These are phyloP conservation scores for Mycena metata DNA, from an alignment of 768 basidiomycete genomes.

Conservation along the genomic window DNA sequence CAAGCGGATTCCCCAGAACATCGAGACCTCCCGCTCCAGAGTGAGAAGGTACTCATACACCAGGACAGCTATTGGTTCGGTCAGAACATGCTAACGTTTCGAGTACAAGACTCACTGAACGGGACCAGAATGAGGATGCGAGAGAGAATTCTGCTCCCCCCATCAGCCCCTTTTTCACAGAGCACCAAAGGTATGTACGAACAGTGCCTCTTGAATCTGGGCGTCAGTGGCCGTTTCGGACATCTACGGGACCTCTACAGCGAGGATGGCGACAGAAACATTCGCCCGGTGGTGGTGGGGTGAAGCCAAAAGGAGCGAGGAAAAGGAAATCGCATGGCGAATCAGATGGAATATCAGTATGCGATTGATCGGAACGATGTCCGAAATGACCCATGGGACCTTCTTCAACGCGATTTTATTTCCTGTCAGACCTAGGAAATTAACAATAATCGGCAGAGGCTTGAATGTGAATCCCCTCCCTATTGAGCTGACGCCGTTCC, in stretches of 20 bases:
- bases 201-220: conserved; percentile 26
- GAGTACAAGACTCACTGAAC: conserved; percentile 40
- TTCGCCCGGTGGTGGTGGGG: too few relatives aligned
- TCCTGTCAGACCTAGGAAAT: too few relatives aligned
- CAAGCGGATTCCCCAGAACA: conserved; percentile 56
- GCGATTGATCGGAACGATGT: too few relatives aligned
- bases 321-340: too few relatives aligned
- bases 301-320: too few relatives aligned
- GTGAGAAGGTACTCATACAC: conserved; percentile 64
- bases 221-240: conserved; percentile 7
- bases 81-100: neutral
- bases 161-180: neutral
- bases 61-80: conserved; percentile 48
- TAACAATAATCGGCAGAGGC: too few relatives aligned
- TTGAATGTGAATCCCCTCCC: too few relatives aligned
- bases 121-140: conserved; percentile 41
- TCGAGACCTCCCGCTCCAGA: conserved; percentile 54
- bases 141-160: conserved; percentile 22
- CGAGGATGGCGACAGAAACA: neutral
- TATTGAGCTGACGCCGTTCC: too few relatives aligned
- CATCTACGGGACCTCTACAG: conserved; percentile 22
- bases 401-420: too few relatives aligned
- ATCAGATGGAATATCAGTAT: too few relatives aligned
- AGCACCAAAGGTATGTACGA: neutral
- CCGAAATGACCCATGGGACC: too few relatives aligned